Evolutionary conservation across 2,329 filamentous ascomycete species (phyloP), one percentile per base, ranked within the genome.

Genomic region (Hymenoscyphus albidus): DNA sequence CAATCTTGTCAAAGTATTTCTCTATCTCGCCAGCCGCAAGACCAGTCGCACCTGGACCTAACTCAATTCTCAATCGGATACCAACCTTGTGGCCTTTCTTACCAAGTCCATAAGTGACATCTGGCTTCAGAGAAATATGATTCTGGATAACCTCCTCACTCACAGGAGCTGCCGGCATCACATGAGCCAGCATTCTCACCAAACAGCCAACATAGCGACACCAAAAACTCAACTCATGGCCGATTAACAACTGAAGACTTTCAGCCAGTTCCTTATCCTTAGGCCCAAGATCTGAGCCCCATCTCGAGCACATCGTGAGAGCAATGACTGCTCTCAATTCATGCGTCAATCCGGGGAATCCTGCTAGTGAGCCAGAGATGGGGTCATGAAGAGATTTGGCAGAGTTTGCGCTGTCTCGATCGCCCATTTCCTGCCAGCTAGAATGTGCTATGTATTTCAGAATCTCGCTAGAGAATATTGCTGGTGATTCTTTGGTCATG

Each of bases 311-410:
- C 1, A 91, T 80, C 0, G 89, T 83, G 3, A 96, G 78, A 0
- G 86, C 91, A 2, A 97, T 80, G 1, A 91, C 76, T 0, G 90
- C 89, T 13, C 92, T 85, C 60, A 87, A 83, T 56, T 86, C 76
- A 74, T 97, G 93, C 1, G 86, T 88, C 32, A 96, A 78, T 0
- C 92, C 92, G 48, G 94, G 91, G 1, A 84, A 82, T 14, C 70
- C 70, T 1, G 85, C 82, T 10, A 93, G 81, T 42, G 89, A 78
- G 0, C 91, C 87, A 0, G 84, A 86, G 5, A 91, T 86, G 1
- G 90, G 89, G 66, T 85, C 81, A 70, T 93, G 87, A n/a, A 97
- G 78, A 7, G 89, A 89, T 60, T 86, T 85, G 2, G 89, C 84
- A 0, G 90, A 85, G 68, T 88, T 88, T 7, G 79, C 76, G 56